Conservation (phyloP, 2,329 filamentous ascomycete genomes). For the Fragosphaeria purpurea region DNA sequence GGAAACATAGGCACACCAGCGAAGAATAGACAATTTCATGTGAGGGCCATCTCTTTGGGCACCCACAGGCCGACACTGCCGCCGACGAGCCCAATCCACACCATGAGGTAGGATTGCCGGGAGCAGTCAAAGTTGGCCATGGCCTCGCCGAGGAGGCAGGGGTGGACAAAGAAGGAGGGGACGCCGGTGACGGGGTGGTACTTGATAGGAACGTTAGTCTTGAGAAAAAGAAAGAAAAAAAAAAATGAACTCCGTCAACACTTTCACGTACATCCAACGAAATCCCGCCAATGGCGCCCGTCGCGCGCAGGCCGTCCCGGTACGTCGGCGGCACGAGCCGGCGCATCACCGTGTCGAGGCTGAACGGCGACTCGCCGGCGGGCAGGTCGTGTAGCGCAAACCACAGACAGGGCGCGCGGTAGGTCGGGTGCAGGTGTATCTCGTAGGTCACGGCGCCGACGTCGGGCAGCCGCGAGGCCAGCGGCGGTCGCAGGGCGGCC, state of each 20-base stretch:
- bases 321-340: constrained; percentile 58
- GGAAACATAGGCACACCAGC: background rate
- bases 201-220: constrained; percentile 30
- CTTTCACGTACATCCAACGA: constrained; percentile 60
- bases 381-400: constrained; percentile 55
- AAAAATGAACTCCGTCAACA: constrained; percentile 5
- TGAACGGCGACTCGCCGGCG: constrained; percentile 44
- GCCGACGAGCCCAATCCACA: constrained; percentile 85
- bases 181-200: constrained; percentile 73
- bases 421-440: constrained; percentile 65
- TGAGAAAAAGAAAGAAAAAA: background rate
- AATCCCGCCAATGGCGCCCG: constrained; percentile 61
- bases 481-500: constrained; percentile 29
- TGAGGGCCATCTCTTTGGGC: constrained; percentile 55
- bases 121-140: constrained; percentile 57
- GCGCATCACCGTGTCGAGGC: constrained; percentile 60
- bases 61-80: constrained; percentile 69
- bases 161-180: constrained; percentile 85
- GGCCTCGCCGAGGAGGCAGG: constrained; percentile 76
- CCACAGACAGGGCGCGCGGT: constrained; percentile 66
- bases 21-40: constrained; percentile 14
- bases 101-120: constrained; percentile 63
- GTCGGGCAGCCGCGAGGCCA: constrained; percentile 18
- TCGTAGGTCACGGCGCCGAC: constrained; percentile 55
- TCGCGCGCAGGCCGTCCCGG: constrained; percentile 48